Evolutionary conservation across 2,329 filamentous ascomycete species (phyloP), one percentile per base, ranked within the genome.

Genomic region (Phialocephala sp.): DNA sequence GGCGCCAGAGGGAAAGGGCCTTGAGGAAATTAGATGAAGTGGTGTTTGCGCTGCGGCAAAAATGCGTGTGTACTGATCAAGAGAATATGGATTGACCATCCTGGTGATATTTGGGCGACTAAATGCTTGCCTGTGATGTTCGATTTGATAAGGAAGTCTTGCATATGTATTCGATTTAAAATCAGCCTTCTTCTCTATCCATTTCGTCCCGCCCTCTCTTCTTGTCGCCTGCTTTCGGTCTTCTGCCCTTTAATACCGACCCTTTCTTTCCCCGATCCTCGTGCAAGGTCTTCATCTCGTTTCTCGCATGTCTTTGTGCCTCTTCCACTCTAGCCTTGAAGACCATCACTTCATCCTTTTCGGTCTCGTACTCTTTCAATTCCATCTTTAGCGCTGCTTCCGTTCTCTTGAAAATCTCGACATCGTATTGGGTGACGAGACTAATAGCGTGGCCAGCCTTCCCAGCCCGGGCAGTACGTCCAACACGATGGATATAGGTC

Each of bases 401-500:
- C 59, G 97, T 97, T 22, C 93, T 83, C 73, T 90, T 80, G 79
- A 87, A 96, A 41, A 95, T 85, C 76, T 94, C 91, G 1, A 94
- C 81, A 73, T 97, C 93, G 72, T 96, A 97, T 78, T 97, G 93
- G 0, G 92, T 97, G 5, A 95, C 89, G 9, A 97, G 80, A 60
- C 84, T 92, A 56, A 97, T 85, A 9, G 93, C 93, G 52, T 92
- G 86, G 59, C 94, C 94, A 1, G 89, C 89, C 77, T 94, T 94
- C 36, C 93, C 93, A 0, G 93, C 93, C 78, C 93, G 87, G 0
- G 93, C 93, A 0, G 93, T 97, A 71, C 93, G 90, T 22, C 93
- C 93, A 0, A 97, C 93, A 60, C 93, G 86, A 78, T 97, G 93
- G 37, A 97, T 91, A 73, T 97, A 97, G 0, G 93, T 97, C 79